Base-by-base conservation (phyloP, 2,329 filamentous ascomycete species). In the Didymella pomorum region DNA sequence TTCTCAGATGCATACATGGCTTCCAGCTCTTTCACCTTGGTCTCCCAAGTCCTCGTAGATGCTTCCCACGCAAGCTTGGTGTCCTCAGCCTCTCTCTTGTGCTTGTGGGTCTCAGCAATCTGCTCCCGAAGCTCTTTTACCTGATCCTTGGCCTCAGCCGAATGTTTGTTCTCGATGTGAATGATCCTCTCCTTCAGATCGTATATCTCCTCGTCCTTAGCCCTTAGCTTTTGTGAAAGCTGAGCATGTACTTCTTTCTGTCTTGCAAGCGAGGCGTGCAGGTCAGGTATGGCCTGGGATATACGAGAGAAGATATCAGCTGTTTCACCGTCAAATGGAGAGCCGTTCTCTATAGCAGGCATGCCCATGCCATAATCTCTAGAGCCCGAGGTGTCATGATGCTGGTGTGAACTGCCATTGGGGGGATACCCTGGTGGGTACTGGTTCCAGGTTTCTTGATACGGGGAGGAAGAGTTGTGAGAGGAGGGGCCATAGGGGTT, bases 171-270 rank as follows among this genome's bases (percentile, higher is more conserved):
- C 45, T 81, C 79, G 18, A 82, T 75, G 44, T 79, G 80, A 43
- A 79, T 78, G 66, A 85, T 78, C 64, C 83, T 82, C 23, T 79
- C 77, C 54, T 82, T 82, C 60, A 86, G 65, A 14, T 79, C 77
- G 60, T 81, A 79, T 53, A 86, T 83, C 62, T 85, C 82, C 47
- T 73, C 69, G 46, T 86, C 82, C 66, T 85, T 85, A 51, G 79
- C 78, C 71, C 81, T 80, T 33, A 85, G 68, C 28, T 78, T 79
- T 59, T 84, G 81, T 47, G 82, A 78, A 11, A 85, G 75, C 65
- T 83, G 81, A 50, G 74, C 79, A 55, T 84, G 80, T 3, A 81
- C 82, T 54, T 81, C 80, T 60, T 81, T 82, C 71, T 83, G 84
- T 45, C 79, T 79, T 41, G 73, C 70, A 41, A 79, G 70, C 41